These are phyloP conservation scores for Macrotyloma uniflorum DNA, from an alignment of 306 rosid species.

Conservation along the genomic window DNA sequence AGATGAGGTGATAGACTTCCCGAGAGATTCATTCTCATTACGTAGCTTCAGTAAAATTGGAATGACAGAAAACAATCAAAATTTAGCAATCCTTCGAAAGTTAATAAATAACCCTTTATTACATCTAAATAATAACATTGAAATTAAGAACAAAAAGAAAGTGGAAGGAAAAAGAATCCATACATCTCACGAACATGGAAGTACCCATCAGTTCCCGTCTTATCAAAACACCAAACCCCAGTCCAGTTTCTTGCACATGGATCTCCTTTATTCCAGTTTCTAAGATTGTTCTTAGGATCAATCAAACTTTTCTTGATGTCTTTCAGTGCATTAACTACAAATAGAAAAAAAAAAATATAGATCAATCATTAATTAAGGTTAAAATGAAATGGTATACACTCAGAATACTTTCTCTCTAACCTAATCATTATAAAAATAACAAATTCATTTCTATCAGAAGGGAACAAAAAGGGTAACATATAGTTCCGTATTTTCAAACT, in stretches of 20 bases:
- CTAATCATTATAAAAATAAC: background rate
- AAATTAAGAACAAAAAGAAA: constrained; percentile 14
- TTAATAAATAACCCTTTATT: background rate
- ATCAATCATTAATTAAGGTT: background rate
- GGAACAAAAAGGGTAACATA: background rate
- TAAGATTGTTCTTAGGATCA: constrained; percentile 57
- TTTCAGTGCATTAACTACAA: constrained; percentile 66
- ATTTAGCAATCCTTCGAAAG: constrained; percentile 13
- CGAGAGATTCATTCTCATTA: constrained; percentile 67
- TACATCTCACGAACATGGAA: constrained; percentile 72
- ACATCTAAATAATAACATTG: background rate
- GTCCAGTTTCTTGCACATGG: constrained; percentile 81
- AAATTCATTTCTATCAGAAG: background rate
- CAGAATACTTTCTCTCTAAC: background rate
- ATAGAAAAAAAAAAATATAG: constrained; percentile 34
- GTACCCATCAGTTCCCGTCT: constrained; percentile 51
- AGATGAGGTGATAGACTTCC: constrained; percentile 76
- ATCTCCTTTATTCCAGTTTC: constrained; percentile 67
- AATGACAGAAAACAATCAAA: constrained; percentile 1
- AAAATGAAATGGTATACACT: background rate
- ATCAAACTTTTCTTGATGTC: constrained; percentile 63
- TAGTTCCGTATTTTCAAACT: constrained; percentile 13
- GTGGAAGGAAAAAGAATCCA: constrained; percentile 31
- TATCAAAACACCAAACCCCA: constrained; percentile 57
- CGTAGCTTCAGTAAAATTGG: constrained; percentile 57